Evolutionary conservation across 345 rosid species (phyloP).

Genomic region (Euphorbia lathyris): DNA sequence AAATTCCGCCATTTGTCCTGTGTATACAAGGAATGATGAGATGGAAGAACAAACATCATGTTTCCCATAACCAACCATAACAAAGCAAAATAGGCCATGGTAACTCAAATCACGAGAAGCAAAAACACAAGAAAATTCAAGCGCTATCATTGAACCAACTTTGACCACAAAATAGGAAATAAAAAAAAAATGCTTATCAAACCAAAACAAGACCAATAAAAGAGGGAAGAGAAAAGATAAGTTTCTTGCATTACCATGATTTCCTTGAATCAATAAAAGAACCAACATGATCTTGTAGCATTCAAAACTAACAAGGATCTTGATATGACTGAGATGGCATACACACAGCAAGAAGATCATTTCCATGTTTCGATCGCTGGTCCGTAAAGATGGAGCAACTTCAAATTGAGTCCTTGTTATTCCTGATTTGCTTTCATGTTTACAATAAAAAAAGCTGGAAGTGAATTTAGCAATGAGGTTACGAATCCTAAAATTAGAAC

Average conservation of each 20-base stretch:
- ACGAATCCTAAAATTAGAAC: neutral
- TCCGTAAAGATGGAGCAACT: neutral
- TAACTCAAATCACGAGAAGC: neutral
- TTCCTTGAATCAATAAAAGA: no score
- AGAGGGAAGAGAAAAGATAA: neutral
- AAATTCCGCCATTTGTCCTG: constrained; percentile 91
- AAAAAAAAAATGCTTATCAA: neutral
- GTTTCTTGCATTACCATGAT: neutral
- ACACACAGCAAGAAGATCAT: neutral
- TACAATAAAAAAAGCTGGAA: no score
- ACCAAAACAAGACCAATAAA: neutral
- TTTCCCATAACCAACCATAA: neutral
- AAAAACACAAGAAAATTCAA: neutral
- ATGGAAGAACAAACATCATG: constrained; percentile 5
- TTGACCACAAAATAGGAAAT: neutral
- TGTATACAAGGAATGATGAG: constrained; percentile 10
- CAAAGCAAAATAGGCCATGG: neutral
- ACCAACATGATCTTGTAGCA: no score
- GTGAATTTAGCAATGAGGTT: neutral
- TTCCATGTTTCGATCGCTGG: neutral
- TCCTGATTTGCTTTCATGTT: no score
- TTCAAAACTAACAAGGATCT: no score
- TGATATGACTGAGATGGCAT: neutral
- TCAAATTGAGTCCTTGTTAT: no score
- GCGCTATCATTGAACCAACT: neutral